phyloP scores from a whole-genome alignment of 2,329 filamentous ascomycete genomes.

The Emmonsiellopsis sp. region DNA sequence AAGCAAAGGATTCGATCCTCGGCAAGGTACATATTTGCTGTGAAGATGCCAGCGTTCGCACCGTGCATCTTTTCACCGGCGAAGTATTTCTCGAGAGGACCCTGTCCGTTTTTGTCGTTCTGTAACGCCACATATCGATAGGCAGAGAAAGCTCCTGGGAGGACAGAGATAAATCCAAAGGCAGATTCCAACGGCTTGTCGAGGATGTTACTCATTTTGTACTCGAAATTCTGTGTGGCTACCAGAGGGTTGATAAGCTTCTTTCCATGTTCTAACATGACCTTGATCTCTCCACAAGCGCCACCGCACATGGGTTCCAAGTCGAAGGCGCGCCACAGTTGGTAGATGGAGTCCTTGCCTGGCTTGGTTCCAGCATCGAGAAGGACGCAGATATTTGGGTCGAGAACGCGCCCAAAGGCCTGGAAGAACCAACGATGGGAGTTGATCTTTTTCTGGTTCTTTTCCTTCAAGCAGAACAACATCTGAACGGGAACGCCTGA shows the following conservation, averaged over 20 bases:
- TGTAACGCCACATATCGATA: conserved; percentile 92
- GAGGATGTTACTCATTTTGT: conserved; percentile 99
- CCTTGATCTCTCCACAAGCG: conserved; percentile 97
- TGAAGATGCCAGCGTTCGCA: conserved; percentile 89
- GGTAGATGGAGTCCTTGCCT: conserved; percentile 89
- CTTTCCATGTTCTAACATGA: conserved; percentile 80
- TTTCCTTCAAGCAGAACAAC: conserved; percentile 96
- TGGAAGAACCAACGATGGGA: conserved; percentile 99
- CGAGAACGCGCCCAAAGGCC: conserved; percentile 81
- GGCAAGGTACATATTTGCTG: conserved; percentile 62
- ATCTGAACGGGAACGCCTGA: conserved; percentile 84
- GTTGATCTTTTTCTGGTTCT: conserved; percentile 99
- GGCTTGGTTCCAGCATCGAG: conserved; percentile 94
- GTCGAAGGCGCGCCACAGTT: conserved; percentile 97
- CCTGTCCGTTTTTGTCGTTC: conserved; percentile 90
- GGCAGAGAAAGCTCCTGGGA: conserved; percentile 96
- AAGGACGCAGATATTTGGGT: conserved; percentile 94
- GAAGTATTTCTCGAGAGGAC: conserved; percentile 94
- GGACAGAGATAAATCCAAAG: conserved; percentile 93
- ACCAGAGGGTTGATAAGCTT: conserved; percentile 89
- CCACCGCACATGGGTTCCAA: conserved; percentile 95
- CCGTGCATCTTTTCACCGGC: conserved; percentile 92
- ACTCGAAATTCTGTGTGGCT: conserved; percentile 96
- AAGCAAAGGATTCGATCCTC: conserved; percentile 44
- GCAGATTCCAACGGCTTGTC: conserved; percentile 96